Evolutionary conservation across 441 rosid species (phyloP).

Genomic region (Omphalea diandra): DNA sequence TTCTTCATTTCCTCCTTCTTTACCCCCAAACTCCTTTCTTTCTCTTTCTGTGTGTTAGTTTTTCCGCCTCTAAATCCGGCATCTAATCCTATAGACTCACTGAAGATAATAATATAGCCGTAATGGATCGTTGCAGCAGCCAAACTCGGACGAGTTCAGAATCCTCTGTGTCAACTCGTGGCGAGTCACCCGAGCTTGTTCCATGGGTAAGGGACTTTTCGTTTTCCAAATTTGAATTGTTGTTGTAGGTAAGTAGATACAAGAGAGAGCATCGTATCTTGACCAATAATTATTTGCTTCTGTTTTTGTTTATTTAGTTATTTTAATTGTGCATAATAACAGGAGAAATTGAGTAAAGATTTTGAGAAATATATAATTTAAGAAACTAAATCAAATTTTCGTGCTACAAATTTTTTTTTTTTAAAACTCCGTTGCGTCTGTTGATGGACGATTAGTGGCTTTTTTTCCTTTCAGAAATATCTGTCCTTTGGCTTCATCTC

Average conservation of each 20-base stretch:
- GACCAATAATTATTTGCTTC: too few species aligned
- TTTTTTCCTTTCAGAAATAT: too few species aligned
- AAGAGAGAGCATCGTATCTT: too few species aligned
- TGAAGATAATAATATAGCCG: background rate
- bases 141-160: conserved; percentile 24
- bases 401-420: too few species aligned
- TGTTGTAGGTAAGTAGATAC: too few species aligned
- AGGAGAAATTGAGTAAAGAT: background rate
- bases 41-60: background rate
- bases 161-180: conserved; percentile 20
- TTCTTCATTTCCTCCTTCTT: background rate
- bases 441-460: background rate
- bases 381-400: background rate
- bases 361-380: background rate
- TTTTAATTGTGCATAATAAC: too few species aligned
- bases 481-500: background rate
- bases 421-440: too few species aligned
- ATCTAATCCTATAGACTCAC: background rate
- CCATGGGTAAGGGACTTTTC: conserved; percentile 10
- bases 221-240: too few species aligned
- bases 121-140: conserved; percentile 30
- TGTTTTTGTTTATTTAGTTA: too few species aligned
- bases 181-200: conserved; percentile 20
- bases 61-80: background rate
- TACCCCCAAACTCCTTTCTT: too few species aligned